Evolutionary conservation across 2,329 filamentous ascomycete species (phyloP).

Genomic region (Thyridium curvatum): DNA sequence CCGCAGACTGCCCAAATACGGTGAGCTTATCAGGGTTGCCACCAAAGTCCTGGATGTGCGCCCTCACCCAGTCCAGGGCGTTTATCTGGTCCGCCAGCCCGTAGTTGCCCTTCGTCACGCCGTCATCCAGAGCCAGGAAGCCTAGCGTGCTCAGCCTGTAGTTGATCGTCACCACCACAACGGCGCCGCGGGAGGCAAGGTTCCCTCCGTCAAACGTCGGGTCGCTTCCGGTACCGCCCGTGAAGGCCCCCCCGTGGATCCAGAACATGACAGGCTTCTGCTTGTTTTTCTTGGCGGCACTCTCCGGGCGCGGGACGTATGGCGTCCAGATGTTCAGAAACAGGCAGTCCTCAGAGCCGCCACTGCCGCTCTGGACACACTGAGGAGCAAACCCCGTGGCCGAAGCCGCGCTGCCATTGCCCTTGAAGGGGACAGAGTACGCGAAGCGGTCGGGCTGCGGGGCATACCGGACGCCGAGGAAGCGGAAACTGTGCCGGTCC

Average conservation of each 20-base stretch:
- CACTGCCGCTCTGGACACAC: slow-evolving; percentile 29
- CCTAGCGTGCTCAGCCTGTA: slow-evolving; percentile 53
- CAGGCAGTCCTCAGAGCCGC: slow-evolving; percentile 37
- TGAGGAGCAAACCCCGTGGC: slow-evolving; percentile 27
- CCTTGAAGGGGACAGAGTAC: slow-evolving; percentile 32
- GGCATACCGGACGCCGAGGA: slow-evolving; percentile 42
- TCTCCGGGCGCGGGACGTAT: slow-evolving; percentile 22
- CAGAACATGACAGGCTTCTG: slow-evolving; percentile 30
- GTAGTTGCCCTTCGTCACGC: slow-evolving; percentile 39
- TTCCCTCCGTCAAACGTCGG: slow-evolving; percentile 44
- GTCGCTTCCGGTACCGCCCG: slow-evolving; percentile 34
- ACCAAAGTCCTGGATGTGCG: slow-evolving; percentile 47
- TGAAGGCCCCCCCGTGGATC: slow-evolving; percentile 49
- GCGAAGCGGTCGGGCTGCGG: slow-evolving; percentile 35
- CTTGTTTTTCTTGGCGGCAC: slow-evolving; percentile 6
- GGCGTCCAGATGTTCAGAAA: slow-evolving; percentile 40
- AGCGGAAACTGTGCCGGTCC: slow-evolving; percentile 42
- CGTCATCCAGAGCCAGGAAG: slow-evolving; percentile 46
- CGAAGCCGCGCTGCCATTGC: slow-evolving; percentile 20
- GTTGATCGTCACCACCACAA: slow-evolving; percentile 54
- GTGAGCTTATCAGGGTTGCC: slow-evolving; percentile 51
- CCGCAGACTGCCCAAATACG: slow-evolving; percentile 49
- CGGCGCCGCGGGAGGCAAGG: slow-evolving; percentile 50
- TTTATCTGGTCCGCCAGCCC: slow-evolving; percentile 42
- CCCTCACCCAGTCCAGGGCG: slow-evolving; percentile 41